phyloP scores from a whole-genome alignment of 192 early-diverging fungal genomes.

The Dispira simplex region DNA sequence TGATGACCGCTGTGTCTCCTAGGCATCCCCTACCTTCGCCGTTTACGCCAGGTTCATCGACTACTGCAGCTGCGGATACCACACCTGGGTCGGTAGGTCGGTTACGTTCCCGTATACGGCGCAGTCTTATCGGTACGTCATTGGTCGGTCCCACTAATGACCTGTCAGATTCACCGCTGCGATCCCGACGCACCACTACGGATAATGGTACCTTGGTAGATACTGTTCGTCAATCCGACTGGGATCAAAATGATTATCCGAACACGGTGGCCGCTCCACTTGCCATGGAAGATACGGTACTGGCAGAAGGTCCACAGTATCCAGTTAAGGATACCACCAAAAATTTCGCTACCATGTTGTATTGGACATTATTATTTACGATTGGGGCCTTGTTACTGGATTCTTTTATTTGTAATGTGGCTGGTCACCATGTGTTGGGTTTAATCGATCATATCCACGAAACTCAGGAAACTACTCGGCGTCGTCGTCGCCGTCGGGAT shows the following conservation, averaged over 20 bases:
- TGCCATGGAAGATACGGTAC: neutral
- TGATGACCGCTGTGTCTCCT: constrained; percentile 5
- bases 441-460: constrained; percentile 21
- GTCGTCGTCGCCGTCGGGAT: too few relatives aligned
- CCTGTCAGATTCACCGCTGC: neutral
- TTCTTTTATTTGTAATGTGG: constrained; percentile 29
- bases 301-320: neutral
- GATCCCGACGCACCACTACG: neutral
- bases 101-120: neutral
- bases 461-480: neutral
- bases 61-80: neutral
- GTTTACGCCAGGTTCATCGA: neutral
- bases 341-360: constrained; percentile 20
- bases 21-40: neutral
- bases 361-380: constrained; percentile 31
- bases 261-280: neutral
- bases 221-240: neutral
- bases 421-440: constrained; percentile 30
- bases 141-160: neutral
- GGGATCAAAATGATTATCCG: neutral
- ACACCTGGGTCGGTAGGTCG: neutral
- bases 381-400: constrained; percentile 30
- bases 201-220: neutral
- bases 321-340: neutral
- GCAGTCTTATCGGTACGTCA: neutral